Evolutionary conservation across 345 rosid species (phyloP).

Genomic region (Brassica incana): DNA sequence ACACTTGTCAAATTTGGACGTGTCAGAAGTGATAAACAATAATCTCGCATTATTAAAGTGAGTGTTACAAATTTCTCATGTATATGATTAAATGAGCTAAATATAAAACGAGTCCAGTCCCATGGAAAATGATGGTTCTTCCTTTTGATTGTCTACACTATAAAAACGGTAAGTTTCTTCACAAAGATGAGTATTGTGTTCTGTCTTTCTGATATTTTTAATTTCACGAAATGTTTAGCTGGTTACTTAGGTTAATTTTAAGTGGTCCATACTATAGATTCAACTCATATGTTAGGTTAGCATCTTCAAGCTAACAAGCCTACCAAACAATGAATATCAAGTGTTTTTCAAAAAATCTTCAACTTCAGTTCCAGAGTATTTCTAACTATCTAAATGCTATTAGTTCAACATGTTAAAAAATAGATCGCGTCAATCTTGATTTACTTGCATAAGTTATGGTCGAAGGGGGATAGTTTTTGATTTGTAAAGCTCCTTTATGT

Average conservation of each 20-base stretch:
- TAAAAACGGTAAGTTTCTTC: conserved; percentile 1
- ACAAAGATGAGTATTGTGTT: not conserved
- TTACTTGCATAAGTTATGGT: not conserved
- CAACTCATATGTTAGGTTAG: conserved; percentile 27
- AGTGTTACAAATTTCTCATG: too few species aligned
- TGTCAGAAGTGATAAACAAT: conserved; percentile 20
- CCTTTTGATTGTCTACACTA: too few species aligned
- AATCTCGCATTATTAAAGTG: too few species aligned
- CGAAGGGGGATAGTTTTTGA: not conserved
- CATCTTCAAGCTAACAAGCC: conserved; percentile 20
- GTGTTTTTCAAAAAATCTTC: too few species aligned
- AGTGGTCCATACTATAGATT: conserved; percentile 16
- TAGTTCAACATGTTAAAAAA: conserved; percentile 6
- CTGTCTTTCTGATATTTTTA: not conserved
- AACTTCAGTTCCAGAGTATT: not conserved
- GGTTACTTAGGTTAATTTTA: not conserved
- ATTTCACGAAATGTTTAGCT: not conserved
- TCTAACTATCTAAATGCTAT: not conserved
- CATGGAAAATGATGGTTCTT: not conserved
- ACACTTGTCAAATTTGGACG: conserved; percentile 25
- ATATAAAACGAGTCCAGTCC: not conserved
- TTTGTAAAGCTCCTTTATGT: not conserved
- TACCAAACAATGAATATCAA: too few species aligned
- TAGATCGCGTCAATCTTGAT: not conserved
- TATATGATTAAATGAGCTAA: too few species aligned